A percentile compares a stretch with the other conserved stretches of the same genome.
These are phyloP conservation scores for Trebouxia gelatinosa DNA, from an alignment of 163 green algal genomes.

Conservation along the genomic window DNA sequence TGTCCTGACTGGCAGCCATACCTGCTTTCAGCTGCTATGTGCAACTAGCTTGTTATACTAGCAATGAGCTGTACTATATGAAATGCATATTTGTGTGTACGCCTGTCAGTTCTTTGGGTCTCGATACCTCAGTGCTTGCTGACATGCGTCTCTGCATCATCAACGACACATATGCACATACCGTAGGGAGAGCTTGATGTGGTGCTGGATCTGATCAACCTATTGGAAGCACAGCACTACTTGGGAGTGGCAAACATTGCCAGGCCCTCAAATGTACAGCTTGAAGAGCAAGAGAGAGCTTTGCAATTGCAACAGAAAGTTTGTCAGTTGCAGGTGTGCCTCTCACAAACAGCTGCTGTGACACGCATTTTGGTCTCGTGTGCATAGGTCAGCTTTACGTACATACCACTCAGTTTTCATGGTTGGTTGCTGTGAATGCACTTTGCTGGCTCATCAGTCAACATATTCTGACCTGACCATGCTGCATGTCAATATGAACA, in stretches of 20 bases:
- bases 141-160: not conserved
- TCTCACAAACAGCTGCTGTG: not conserved
- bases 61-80: not conserved
- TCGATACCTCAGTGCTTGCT: not conserved
- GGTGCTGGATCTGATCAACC: slow-evolving; percentile 26
- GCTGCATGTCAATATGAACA: not conserved
- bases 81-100: not conserved
- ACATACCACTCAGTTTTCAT: too few relatives aligned
- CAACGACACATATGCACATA: not conserved
- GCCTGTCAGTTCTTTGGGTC: not conserved
- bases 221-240: slow-evolving; percentile 8
- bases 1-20: too few relatives aligned
- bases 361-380: not conserved
- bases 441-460: not conserved
- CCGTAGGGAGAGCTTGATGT: slow-evolving; percentile 23
- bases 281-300: not conserved
- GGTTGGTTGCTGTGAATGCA: too few relatives aligned
- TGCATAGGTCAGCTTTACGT: too few relatives aligned
- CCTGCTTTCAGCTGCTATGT: too few relatives aligned
- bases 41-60: not conserved
- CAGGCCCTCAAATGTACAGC: not conserved
- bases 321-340: not conserved
- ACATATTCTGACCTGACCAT: not conserved
- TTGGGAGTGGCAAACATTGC: slow-evolving; percentile 12
- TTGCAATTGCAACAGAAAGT: not conserved